Base-by-base conservation (phyloP, 108 stramenopile genomes). In the Conticribra guillardii region DNA sequence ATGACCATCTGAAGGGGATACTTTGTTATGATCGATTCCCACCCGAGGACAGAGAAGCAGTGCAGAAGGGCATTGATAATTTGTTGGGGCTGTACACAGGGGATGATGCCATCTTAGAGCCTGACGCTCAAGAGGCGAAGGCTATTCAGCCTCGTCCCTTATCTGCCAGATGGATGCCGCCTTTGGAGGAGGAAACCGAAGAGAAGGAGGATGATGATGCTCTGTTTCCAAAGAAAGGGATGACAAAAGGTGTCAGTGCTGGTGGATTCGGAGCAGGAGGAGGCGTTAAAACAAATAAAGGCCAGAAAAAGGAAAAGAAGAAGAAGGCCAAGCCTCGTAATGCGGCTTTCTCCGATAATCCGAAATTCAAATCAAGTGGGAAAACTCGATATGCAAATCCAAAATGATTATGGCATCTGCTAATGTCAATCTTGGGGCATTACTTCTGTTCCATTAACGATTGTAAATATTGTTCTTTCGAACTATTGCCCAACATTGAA, bases 1-100 rank as follows among this genome's bases (percentile, higher is more conserved):
- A 70, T 31, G 82, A 83, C 41, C 82, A 83, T 34, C 47, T 83
- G 30, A 70, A 71, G 41, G 76, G 76, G 17, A 45, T 77, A 29
- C 37, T 77, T 17, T 71, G 64, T 41, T 53, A 41, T 37, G 76
- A 77, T 71, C 49, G 76, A 30, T 60, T 77, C 15, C 63, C 69
- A 16, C 62, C 60, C 0, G 69, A 77, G 37, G 76, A 71, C 19
- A 71, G 76, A 54, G 70, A 71, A 31, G 63, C 54, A 9, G 69
- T 70, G 32, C 56, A 71, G 51, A 32, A 56, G 26, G 60, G 59
- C 31, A 64, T 77, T 28, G 70, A 71, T 19, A 71, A 48, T 31
- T 57, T 76, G 47, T n/a, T 76, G 37, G 74, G 60, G 1, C 53
- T 63, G 68, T 69, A 76, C 65, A 24, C 51, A 1, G 71, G 44